Base-by-base conservation (phyloP, 75 land plant genomes). In the Cunninghamia lanceolata region DNA sequence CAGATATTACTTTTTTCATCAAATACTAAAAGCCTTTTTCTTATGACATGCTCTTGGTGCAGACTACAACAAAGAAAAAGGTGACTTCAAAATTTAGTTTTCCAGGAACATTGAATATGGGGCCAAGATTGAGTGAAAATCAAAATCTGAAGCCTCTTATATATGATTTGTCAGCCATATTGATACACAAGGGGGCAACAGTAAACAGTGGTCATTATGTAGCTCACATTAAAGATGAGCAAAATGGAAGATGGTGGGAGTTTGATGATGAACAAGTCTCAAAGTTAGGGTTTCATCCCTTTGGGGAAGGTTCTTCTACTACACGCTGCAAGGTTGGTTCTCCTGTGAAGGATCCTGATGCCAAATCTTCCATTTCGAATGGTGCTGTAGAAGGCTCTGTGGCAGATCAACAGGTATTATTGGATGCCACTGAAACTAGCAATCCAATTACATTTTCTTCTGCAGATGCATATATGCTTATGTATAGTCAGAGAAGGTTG, bases 231-330 rank as follows among this genome's bases (percentile, higher is more conserved):
- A 96, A 95, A 91, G 97, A 98, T 91, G 96, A 91, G 40, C 76
- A 86, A 21, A 93, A 92, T 46, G 96, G 97, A 25, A 91, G 89
- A 45, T 98, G 99, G 99, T 98, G 99, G 99, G 93, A 98, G 84
- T 98, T 96, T 89, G 99, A 98, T 91, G 99, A 98, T 87, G 99
- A 98, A 76, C 92, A 91, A 86, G 99, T 98, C 40, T 91, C 97
- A 52, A 93, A 91, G 73, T 89, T 98, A 17, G 99, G 99, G 14
- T 82, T 50, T 82, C 92, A 93, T 82, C 97, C 99, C 25, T 92
- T 98, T 91, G 97, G 99, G 52, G 99, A 93, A 85, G 86, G 47
- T 14, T 85, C 88, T 36, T 84, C 91, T 68, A 84, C 54, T 83
- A 46, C 89, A 15, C 2, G 39, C 25, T 39, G n/a, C 30, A 56